Evolutionary conservation across 306 rosid genomes (phyloP), one percentile per base, ranked within the genome.

Genomic region (Citrullus mucosospermus): DNA sequence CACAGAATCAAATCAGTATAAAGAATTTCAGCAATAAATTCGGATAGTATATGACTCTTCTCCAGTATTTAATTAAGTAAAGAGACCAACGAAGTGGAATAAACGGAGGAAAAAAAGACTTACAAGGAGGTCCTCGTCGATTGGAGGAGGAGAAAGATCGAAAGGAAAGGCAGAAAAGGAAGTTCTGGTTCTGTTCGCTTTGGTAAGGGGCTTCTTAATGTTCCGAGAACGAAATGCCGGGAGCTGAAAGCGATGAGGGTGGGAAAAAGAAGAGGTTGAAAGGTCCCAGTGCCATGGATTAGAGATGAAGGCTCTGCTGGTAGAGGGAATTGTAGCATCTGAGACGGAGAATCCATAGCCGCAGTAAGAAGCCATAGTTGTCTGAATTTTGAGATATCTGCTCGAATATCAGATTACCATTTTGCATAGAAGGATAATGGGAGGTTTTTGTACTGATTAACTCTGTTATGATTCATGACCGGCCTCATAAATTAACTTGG

Each of bases 111-210:
- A 60, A 4, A 2, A 78, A 2, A 78, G 75, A 54, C 82, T 78
- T 80, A 93, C 98, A 51, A 90, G 84, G 62, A 94, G 84, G 79
- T 94, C 96, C 75, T 89, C 97, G 78, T 90, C 96, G 78, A 94
- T 94, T 6, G 98, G 95, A 67, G 97, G 98, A 73, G 98, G 97
- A 8, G 93, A 89, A 80, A 92, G 91, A 69, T 92, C 92, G 82
- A 85, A 93, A 65, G 93, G 82, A 70, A 83, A 81, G 74, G 88
- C 81, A 15, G 81, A 58, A 7, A 79, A 78, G 4, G 32, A 46
- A 62, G 80, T 25, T 11, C 13, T 58, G 6, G 1, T 38, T 76
- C 62, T 22, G 66, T 12, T 75, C 38, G 51, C 43, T 44, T 70
- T 44, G 38, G 0, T 6, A 70, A 13, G 38, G 22, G 22, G 34